Evolutionary conservation across 768 basidiomycete species (phyloP), one percentile per base, ranked within the genome.

Genomic region (Rhodotorula paludigena): DNA sequence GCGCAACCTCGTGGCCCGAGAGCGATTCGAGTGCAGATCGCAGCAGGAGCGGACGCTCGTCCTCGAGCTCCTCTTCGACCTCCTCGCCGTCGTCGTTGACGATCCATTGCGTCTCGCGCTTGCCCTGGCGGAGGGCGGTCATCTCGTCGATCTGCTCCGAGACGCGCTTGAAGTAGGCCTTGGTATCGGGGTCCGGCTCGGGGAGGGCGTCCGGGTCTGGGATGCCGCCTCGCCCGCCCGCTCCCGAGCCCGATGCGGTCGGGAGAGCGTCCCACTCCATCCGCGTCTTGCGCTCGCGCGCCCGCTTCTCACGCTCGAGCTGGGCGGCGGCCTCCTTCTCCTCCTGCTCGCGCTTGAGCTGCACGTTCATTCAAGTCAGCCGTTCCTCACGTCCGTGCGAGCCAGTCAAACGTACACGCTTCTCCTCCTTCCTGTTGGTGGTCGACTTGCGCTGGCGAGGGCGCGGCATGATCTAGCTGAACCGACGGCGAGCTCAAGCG

Each of bases 11-110:
- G 77, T 94, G 92, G 10, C 84, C 87, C 32, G 82, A 82, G 84
- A 96, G 88, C 74, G 96, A 90, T 25, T 83, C 82, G 36, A 98
- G 80, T 28, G 92, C 90, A 3, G 92, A 89, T 36, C 87, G 79
- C 60, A 94, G 84, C 74, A 94, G 89, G 64, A 89, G 79, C 28
- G 85, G 84, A 60, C 86, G 83, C 74, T 89, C 91, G 55, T 76
- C 75, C 28, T 73, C 71, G 36, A 63, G 57, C 28, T 73, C 66
- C 54, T 73, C 70, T 53, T 72, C 71, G 33, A 62, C 65, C 28
- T 65, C 75, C n/a, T 73, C 65, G 30, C 65, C 72, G 25, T 65
- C 57, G 35, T 75, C 69, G 38, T 58, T 45, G 21, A 59, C 7
- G 48, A 68, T 30, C 35, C 38, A 28, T 48, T 64, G 64, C 57